Conservation (phyloP, 2,329 filamentous ascomycete genomes). For the Fusarium compactum region DNA sequence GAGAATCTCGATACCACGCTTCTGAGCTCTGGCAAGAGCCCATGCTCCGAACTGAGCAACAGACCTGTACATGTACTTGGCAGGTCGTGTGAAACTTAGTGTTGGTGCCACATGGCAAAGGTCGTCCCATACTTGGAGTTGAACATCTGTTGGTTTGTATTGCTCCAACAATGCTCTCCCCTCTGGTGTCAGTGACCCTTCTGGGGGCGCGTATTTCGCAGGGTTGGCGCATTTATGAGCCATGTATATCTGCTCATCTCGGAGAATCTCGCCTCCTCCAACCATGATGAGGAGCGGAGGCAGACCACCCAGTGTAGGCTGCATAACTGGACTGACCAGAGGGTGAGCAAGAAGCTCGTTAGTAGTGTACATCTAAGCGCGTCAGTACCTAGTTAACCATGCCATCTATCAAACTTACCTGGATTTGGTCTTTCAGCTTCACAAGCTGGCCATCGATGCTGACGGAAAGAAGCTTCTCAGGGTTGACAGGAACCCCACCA, state of each 20-base stretch:
- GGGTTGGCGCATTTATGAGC: constrained; percentile 96
- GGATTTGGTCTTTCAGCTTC: constrained; percentile 89
- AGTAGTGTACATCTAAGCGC: constrained; percentile 75
- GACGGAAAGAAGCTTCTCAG: constrained; percentile 67
- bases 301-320: constrained; percentile 88
- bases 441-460: constrained; percentile 77
- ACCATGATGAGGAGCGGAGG: constrained; percentile 88
- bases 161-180: constrained; percentile 70
- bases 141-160: constrained; percentile 88
- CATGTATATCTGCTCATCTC: constrained; percentile 94
- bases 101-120: constrained; percentile 93
- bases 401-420: constrained; percentile 64
- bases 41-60: constrained; percentile 94
- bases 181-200: constrained; percentile 71
- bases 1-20: constrained; percentile 81
- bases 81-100: constrained; percentile 94
- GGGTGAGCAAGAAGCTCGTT: constrained; percentile 90
- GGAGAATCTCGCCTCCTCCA: constrained; percentile 88
- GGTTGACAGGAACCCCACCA: constrained; percentile 46
- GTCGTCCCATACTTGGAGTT: constrained; percentile 96
- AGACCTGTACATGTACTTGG: constrained; percentile 94
- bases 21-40: constrained; percentile 86
- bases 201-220: constrained; percentile 76
- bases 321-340: constrained; percentile 87
- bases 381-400: constrained; percentile 10